Conservation (phyloP, 345 rosid genomes). For the Lagerstroemia speciosa region DNA sequence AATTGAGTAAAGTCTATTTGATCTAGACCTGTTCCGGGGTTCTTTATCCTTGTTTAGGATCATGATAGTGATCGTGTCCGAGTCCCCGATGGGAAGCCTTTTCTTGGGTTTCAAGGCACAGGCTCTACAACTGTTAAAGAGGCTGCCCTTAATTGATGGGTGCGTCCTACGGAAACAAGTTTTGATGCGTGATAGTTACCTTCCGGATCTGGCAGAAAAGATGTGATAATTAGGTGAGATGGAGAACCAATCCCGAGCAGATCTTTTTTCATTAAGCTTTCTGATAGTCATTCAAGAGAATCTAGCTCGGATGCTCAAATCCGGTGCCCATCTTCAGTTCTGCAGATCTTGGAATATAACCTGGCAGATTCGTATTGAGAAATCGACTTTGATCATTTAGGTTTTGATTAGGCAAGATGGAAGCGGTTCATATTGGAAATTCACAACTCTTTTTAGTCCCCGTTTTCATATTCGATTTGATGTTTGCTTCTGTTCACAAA, state of each 20-base stretch:
- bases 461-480: not conserved
- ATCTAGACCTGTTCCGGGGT: not conserved
- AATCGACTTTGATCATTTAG: too few species aligned
- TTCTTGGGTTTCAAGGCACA: not conserved
- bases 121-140: too few species aligned
- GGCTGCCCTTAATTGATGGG: not conserved
- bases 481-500: not conserved
- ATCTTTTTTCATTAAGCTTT: too few species aligned
- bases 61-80: not conserved
- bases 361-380: not conserved
- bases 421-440: not conserved
- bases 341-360: not conserved
- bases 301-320: not conserved
- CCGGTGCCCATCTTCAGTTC: not conserved
- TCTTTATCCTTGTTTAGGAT: not conserved
- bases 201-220: too few species aligned
- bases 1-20: not conserved
- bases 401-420: too few species aligned
- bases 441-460: not conserved
- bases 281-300: too few species aligned
- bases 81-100: not conserved
- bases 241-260: too few species aligned
- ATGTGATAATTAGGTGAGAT: too few species aligned
- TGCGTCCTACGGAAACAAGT: too few species aligned
- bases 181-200: too few species aligned